Evolutionary conservation across 202 grass and related monocot species (phyloP).

Genomic region (Hordeum pubiflorum): DNA sequence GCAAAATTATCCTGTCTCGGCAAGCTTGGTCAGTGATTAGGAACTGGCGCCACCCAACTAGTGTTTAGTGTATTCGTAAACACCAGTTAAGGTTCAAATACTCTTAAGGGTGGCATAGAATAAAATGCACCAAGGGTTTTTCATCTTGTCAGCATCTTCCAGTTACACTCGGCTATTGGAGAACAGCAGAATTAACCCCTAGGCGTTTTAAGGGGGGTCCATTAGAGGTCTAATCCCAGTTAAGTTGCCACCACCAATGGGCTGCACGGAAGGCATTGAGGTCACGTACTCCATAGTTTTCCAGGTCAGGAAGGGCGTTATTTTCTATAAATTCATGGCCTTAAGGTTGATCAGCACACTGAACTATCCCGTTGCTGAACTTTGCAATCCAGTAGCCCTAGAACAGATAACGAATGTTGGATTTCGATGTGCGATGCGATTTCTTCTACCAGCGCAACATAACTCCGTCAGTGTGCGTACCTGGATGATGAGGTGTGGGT

Average conservation of each 20-base stretch:
- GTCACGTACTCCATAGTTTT: not conserved
- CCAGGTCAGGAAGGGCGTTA: not conserved
- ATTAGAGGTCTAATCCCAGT: not conserved
- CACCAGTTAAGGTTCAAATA: not conserved
- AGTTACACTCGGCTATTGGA: not conserved
- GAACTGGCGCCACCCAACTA: not conserved
- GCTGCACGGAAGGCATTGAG: not conserved
- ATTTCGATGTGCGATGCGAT: not conserved
- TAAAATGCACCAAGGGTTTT: not conserved
- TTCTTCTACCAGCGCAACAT: not conserved
- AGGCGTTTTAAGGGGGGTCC: not conserved
- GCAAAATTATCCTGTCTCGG: not conserved
- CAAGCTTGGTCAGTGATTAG: not conserved
- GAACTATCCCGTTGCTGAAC: not conserved
- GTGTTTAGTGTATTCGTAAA: not conserved
- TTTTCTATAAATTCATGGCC: not conserved
- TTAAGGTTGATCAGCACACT: no score
- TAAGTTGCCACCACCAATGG: not conserved
- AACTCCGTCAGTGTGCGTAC: slow-evolving; percentile 19
- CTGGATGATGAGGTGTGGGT: slow-evolving; percentile 76
- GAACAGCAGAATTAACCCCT: not conserved
- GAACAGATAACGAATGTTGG: not conserved
- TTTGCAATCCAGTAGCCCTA: not conserved
- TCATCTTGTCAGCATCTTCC: not conserved
- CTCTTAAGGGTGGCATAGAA: not conserved